Evolutionary conservation across 345 rosid species (phyloP), one percentile per base, ranked within the genome.

Genomic region (Combretum micranthum): DNA sequence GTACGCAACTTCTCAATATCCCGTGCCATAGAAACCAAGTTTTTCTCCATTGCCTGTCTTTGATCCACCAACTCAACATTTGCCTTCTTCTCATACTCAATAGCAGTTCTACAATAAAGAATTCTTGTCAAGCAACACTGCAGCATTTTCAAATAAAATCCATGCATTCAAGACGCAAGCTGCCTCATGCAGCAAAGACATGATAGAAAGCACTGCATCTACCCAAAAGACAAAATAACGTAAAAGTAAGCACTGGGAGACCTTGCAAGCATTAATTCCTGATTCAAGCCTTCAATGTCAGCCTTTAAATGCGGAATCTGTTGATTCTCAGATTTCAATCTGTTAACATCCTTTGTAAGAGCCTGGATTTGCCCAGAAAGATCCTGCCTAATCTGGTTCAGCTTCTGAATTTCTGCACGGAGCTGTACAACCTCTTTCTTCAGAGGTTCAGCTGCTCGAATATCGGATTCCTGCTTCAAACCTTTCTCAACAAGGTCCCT

Each of bases 1-100:
- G 96, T 97, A 17, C 92, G 83, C 54, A 89, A 77, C 76, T 83
- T 89, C 70, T 93, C 99, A 64, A 93, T 96, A 72, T 93, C 99
- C 13, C 99, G 94, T 9, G 99, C 99, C 99, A 93, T 85, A 50
- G 96, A 83, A 69, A 89, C 84, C 88, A 89, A 64, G 67, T 76
- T 87, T 79, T 85, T 93, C 78, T 93, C 99, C 94, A 89, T 89
- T 60, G 77, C 77, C 68, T 87, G 97, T 69, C 97, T 72, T 69
- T 89, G 99, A 64, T 89, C 97, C 78, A 89, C 66, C 64, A 93
- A 76, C 79, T 93, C 95, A 63, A 89, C 71, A 67, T 87, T 93
- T 60, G 80, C 94, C 75, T 93, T 89, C 88, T n/a, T 89, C 77
- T 93, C 99, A 71, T 72, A 89, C 56, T 89, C 97, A 72, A 84